Evolutionary conservation across 2,329 filamentous ascomycete genomes (phyloP).

Genomic region (Rhynchosporium agropyri): DNA sequence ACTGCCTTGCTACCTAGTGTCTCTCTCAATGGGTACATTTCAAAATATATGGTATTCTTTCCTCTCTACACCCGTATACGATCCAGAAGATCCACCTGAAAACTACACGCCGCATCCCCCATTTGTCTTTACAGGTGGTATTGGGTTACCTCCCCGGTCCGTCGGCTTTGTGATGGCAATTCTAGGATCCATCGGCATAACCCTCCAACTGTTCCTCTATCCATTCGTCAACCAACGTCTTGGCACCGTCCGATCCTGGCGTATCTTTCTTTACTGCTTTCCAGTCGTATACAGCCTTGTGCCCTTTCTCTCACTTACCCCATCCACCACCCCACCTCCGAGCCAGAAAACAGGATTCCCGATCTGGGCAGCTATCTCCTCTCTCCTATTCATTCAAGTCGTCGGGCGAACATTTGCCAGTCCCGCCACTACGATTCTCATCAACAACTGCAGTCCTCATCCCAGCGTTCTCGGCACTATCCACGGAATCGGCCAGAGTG

Average conservation of each 20-base stretch:
- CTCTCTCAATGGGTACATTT: constrained; percentile 63
- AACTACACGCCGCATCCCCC: constrained; percentile 49
- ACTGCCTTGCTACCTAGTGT: constrained; percentile 52
- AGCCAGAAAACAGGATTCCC: constrained; percentile 37
- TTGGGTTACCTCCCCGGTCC: constrained; percentile 70
- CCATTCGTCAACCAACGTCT: constrained; percentile 66
- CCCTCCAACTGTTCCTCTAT: constrained; percentile 72
- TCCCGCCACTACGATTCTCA: constrained; percentile 60
- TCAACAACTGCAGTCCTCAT: constrained; percentile 64
- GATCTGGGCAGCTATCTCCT: constrained; percentile 36
- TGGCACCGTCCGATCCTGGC: constrained; percentile 70
- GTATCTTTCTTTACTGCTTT: constrained; percentile 69
- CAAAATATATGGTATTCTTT: constrained; percentile 65
- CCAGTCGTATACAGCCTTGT: constrained; percentile 69
- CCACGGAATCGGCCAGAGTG: constrained; percentile 60
- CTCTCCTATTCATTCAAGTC: constrained; percentile 64
- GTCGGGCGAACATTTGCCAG: constrained; percentile 70
- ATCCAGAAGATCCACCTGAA: constrained; percentile 45
- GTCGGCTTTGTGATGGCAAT: constrained; percentile 80
- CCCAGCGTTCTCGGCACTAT: constrained; percentile 60
- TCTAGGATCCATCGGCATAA: constrained; percentile 74
- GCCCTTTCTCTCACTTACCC: constrained; percentile 72
- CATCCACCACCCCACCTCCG: constrained; percentile 43
- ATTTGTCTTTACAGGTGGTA: constrained; percentile 63
- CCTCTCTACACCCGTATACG: constrained; percentile 58